phyloP scores from a whole-genome alignment of 345 rosid genomes.

The Hevea brasiliensis region DNA sequence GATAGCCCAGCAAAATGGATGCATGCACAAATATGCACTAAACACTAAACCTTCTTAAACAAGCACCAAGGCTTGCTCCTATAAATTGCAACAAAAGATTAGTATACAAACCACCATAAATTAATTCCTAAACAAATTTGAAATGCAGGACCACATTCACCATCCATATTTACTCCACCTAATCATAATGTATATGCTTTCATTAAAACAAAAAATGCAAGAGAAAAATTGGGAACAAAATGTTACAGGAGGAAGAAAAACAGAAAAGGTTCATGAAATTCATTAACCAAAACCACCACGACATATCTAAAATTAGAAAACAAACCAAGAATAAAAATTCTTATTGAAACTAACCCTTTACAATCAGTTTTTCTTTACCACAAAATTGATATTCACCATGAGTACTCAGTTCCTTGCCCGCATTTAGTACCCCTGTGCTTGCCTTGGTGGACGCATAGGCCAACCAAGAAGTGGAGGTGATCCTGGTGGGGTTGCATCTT shows the following conservation, averaged over 20 bases:
- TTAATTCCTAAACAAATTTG: neutral
- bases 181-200: conserved; percentile 9
- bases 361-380: conserved; percentile 65
- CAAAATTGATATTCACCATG: conserved; percentile 66
- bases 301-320: conserved; percentile 39
- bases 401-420: conserved; percentile 26
- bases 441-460: conserved; percentile 51
- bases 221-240: conserved; percentile 11
- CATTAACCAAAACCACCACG: conserved; percentile 38
- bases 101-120: neutral
- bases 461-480: conserved; percentile 59
- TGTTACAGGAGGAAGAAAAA: conserved; percentile 23
- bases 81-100: no score
- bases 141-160: neutral
- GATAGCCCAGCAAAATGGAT: no score
- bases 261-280: neutral
- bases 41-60: no score
- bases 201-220: neutral
- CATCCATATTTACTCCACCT: neutral
- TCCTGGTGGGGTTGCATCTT: conserved; percentile 45
- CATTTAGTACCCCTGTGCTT: conserved; percentile 32
- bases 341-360: conserved; percentile 69
- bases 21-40: no score
- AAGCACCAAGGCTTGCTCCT: no score
- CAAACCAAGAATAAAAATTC: conserved; percentile 45